phyloP scores from a whole-genome alignment of 2,329 filamentous ascomycete species.

The Colletotrichum cereale region DNA sequence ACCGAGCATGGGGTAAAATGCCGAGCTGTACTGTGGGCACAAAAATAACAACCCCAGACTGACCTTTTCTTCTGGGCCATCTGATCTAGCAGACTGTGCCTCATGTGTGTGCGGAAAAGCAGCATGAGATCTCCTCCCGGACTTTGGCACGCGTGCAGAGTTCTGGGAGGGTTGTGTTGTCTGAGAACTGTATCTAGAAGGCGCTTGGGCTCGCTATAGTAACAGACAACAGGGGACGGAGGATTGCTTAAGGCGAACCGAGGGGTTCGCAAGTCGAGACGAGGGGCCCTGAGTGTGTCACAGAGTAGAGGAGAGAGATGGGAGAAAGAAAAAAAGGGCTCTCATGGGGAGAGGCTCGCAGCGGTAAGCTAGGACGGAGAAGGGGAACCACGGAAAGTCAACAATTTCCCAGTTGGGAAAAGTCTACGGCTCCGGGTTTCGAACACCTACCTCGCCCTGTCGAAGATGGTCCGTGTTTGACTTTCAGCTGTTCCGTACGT shows the following conservation, averaged over 20 bases:
- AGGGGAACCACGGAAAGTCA: not conserved
- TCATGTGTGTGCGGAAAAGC: not conserved
- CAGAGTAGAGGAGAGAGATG: not conserved
- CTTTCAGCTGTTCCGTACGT: not conserved
- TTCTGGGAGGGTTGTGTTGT: not conserved
- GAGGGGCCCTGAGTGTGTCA: not conserved
- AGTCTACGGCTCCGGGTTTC: constrained; percentile 25
- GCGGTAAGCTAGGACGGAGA: not conserved
- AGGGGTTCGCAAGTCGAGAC: not conserved
- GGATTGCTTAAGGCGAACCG: not conserved
- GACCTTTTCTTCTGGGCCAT: not conserved
- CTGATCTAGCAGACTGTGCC: not conserved
- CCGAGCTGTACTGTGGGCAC: too few relatives aligned
- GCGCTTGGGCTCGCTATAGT: not conserved
- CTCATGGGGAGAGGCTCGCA: not conserved
- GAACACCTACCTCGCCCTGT: not conserved
- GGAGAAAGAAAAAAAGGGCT: not conserved
- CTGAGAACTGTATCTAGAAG: not conserved
- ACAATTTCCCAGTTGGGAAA: not conserved
- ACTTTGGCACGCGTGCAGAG: not conserved
- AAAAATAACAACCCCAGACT: not conserved
- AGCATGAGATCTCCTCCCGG: not conserved
- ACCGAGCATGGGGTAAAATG: not conserved
- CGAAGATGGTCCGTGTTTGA: not conserved
- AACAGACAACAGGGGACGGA: not conserved